Evolutionary conservation across 2,329 filamentous ascomycete species (phyloP).

Genomic region (Claviceps pusilla): DNA sequence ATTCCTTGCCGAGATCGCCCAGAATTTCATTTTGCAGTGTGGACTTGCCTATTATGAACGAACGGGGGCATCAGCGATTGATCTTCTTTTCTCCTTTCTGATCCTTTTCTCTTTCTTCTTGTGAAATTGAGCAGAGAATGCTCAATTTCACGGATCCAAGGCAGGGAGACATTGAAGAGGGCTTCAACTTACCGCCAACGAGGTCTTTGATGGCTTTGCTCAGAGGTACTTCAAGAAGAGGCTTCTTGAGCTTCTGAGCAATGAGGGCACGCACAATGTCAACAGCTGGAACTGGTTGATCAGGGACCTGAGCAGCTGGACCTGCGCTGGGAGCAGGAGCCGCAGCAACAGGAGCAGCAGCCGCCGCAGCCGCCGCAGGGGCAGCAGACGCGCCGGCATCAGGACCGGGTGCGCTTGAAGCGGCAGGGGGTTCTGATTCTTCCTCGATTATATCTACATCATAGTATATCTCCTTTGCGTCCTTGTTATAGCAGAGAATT

Average conservation of each 20-base stretch:
- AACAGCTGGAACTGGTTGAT: slow-evolving; percentile 73
- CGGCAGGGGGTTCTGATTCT: slow-evolving; percentile 52
- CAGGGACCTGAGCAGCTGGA: slow-evolving; percentile 72
- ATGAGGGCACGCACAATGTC: slow-evolving; percentile 82
- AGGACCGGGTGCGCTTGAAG: slow-evolving; percentile 31
- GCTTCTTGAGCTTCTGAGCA: slow-evolving; percentile 96
- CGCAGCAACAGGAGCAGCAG: slow-evolving; percentile 39
- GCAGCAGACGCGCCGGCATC: slow-evolving; percentile 39
- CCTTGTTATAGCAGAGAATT: slow-evolving; percentile 98
- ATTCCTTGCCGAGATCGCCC: slow-evolving; percentile 94
- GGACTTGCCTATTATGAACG: slow-evolving; percentile 61
- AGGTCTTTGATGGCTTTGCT: slow-evolving; percentile 97
- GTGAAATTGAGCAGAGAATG: background rate
- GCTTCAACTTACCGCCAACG: slow-evolving; percentile 62
- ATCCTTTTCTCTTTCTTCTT: too few relatives aligned
- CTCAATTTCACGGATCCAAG: background rate
- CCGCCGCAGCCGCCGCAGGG: slow-evolving; percentile 27
- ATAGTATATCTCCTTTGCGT: slow-evolving; percentile 98
- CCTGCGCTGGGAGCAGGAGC: slow-evolving; percentile 58
- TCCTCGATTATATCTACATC: slow-evolving; percentile 92
- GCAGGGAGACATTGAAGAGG: background rate
- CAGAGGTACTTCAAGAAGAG: slow-evolving; percentile 71
- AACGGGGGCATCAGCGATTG: slow-evolving; percentile 4
- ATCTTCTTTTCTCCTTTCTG: background rate
- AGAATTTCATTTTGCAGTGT: slow-evolving; percentile 98